Evolutionary conservation across 2,329 filamentous ascomycete species (phyloP).

Genomic region (Purpureocillium takamizusanense): DNA sequence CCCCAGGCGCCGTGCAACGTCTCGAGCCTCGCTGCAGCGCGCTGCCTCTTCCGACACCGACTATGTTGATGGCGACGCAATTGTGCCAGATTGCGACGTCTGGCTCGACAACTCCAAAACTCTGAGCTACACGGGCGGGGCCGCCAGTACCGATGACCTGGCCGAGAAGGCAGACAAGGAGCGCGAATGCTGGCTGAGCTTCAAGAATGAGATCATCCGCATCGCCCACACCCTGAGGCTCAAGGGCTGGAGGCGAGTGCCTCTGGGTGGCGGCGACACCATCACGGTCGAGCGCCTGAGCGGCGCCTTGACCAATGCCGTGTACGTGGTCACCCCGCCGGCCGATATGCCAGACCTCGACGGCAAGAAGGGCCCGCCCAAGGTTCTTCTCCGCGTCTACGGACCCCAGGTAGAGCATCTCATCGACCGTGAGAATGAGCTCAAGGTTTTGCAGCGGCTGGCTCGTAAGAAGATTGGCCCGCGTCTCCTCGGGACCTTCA

Average conservation of each 20-base stretch:
- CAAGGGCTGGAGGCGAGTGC: conserved; percentile 83
- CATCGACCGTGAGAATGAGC: conserved; percentile 85
- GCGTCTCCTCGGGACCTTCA: conserved; percentile 81
- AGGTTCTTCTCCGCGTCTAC: conserved; percentile 84
- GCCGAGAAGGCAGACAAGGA: conserved; percentile 52
- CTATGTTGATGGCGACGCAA: conserved; percentile 66
- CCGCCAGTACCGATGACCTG: conserved; percentile 30
- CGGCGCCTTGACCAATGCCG: conserved; percentile 89
- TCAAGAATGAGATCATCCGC: conserved; percentile 88
- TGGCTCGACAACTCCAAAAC: conserved; percentile 86
- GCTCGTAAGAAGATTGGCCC: conserved; percentile 91
- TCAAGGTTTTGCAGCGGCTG: conserved; percentile 76
- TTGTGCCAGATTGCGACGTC: conserved; percentile 80
- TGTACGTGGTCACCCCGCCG: conserved; percentile 87
- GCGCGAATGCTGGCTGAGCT: conserved; percentile 68
- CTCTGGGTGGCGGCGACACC: conserved; percentile 58
- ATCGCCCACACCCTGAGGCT: conserved; percentile 80
- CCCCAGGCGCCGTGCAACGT: conserved; percentile 26
- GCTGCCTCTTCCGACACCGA: conserved; percentile 75
- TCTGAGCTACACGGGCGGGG: conserved; percentile 57
- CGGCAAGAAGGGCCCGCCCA: conserved; percentile 42
- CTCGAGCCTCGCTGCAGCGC: conserved; percentile 29
- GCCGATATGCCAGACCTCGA: conserved; percentile 38
- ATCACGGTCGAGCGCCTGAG: conserved; percentile 71
- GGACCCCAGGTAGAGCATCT: conserved; percentile 92